Evolutionary conservation across 179 eudicot genomes (phyloP), one percentile per base, ranked within the genome.

Genomic region (Gypsophila paniculata): DNA sequence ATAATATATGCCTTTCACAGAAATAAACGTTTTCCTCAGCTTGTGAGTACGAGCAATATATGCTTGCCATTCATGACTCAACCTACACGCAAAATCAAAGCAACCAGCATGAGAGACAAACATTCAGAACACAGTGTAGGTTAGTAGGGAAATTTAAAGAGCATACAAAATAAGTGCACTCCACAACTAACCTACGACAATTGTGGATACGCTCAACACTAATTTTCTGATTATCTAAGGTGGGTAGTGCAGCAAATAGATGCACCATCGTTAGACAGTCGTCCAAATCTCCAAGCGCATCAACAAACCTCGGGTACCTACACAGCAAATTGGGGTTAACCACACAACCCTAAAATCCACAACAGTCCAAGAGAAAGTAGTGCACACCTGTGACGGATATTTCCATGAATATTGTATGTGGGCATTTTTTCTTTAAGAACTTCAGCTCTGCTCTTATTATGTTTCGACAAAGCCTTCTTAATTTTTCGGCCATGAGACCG

Each of bases 1-100:
- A 68, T 88, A 93, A 79, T 93, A 93, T 65, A 91, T 91, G 77
- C 98, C 98, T 85, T 93, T 93, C 71, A 93, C 97, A 26, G 98
- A 93, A 48, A 93, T 82, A 70, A 89, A 93, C 5, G 90, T 87
- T 75, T 91, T 93, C 72, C 96, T 82, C 59, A 93, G 71, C 82
- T 89, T 93, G 86, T 93, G 96, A 55, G 93, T 86, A 48, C 97
- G 91, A 13, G 93, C 77, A 55, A 93, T 74, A 72, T 85, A 93
- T 23, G 96, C 98, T 84, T 86, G 96, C 96, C 96, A 93, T 70
- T 93, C 97, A 76, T 91, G 97, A 76, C 98, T 84, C 86, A 93
- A 81, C 87, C 98, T 93, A 77, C 32, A 75, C 14, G 29, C 46
- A 53, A 74, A 44, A 34, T 18, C 62, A 77, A 26, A 39, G 61